Evolutionary conservation across 768 basidiomycete species (phyloP), one percentile per base, ranked within the genome.

Genomic region (Lepiota subincarnata): DNA sequence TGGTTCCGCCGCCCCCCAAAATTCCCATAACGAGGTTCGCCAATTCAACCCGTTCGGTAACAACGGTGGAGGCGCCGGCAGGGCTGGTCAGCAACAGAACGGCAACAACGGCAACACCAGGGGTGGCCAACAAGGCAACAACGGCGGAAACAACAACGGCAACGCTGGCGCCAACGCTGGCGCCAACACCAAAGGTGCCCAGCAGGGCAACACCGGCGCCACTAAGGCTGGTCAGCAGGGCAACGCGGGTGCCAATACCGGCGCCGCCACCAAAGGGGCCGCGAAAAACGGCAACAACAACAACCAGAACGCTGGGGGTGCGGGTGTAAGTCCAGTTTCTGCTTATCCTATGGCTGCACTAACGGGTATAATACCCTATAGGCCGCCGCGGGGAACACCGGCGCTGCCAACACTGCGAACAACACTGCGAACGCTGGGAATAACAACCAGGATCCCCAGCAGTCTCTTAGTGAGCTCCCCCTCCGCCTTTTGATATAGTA

Each of bases 391-490:
- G 47, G 48, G 4, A 35, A 36, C 5, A 41, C 35, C 50, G 50
- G 55, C 24, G 52, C 34, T 10, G 50, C 57, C 56, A 35, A 49
- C 38, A 36, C 26, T 50, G 50, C 47, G 7, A 49, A 41, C 49
- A 50, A 52, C 48, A 43, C 42, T 36, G 48, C 50, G 35, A 47
- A 55, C 50, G 6, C 71, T 70, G 19, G 47, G 71, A 54, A 57
- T 22, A 60, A 62, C 64, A 63, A 54, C 50, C 61, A 61, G 26
- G 74, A 82, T 56, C 55, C 72, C 7, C 81, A 83, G 60, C 64
- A 65, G 10, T 80, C 77, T 0, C 56, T 75, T 36, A 73, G 69
- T 69, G 55, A 20, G 69, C 53, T 18, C 24, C 18, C 20, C 40
- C 6, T 39, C 2, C 40, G 38, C 40, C 18, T 12, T 24, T 6